phyloP scores from a whole-genome alignment of 805 yeast genomes.

The Candida vartiovaarae region DNA sequence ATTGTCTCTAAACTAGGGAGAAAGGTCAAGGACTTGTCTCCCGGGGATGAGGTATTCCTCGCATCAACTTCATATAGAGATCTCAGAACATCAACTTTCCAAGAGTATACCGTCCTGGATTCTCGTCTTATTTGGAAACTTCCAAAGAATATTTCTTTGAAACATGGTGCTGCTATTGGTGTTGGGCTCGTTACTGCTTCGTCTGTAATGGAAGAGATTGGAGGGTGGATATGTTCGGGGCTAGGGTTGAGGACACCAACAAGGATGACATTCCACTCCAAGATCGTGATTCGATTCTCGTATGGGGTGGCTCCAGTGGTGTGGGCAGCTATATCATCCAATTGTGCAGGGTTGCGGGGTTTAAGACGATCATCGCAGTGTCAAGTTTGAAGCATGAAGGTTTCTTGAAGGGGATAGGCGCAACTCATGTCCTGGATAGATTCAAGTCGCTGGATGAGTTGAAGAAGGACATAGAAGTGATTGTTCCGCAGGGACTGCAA shows the following conservation, averaged over 20 bases:
- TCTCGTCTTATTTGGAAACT: constrained; percentile 38
- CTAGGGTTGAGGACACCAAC: constrained; percentile 7
- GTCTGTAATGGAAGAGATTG: constrained; percentile 25
- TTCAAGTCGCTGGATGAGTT: constrained; percentile 22
- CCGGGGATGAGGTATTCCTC: constrained; percentile 34
- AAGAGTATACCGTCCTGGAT: constrained; percentile 37
- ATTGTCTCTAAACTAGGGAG: constrained; percentile 29
- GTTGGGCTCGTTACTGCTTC: constrained; percentile 42
- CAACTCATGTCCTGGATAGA: constrained; percentile 34
- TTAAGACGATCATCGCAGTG: constrained; percentile 34
- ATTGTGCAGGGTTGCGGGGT: constrained; percentile 33
- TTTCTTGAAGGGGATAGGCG: constrained; percentile 34
- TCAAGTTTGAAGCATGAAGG: constrained; percentile 35
- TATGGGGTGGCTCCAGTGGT: constrained; percentile 46
- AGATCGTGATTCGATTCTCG: constrained; percentile 22
- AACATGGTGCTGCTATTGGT: constrained; percentile 39
- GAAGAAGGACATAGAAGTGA: constrained; percentile 13
- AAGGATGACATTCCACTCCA: constrained; percentile 1
- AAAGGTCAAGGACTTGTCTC: constrained; percentile 25
- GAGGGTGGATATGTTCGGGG: constrained; percentile 14
- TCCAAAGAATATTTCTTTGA: constrained; percentile 28
- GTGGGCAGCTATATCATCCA: constrained; percentile 39
- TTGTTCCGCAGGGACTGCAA: constrained; percentile 24
- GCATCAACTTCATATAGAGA: constrained; percentile 43
- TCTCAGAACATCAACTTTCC: constrained; percentile 39